Conservation (phyloP, 345 rosid genomes). For the Lumnitzera racemosa region DNA sequence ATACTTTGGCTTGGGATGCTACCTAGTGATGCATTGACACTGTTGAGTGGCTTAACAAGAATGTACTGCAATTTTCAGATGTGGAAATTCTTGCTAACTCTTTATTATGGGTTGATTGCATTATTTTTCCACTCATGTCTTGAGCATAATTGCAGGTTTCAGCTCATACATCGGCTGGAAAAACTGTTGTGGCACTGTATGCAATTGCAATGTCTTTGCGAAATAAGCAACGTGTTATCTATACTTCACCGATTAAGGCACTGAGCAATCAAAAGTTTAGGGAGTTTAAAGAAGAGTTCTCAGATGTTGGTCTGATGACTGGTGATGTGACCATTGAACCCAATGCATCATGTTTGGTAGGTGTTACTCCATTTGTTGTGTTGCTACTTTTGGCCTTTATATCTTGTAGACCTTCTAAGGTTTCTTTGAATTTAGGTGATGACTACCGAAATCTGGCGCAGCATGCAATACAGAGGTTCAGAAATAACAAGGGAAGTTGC, state of each 20-base stretch:
- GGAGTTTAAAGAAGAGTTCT: slow-evolving; percentile 94
- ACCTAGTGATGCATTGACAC: too few relatives aligned
- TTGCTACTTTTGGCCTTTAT: neutral
- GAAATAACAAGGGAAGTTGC: slow-evolving; percentile 93
- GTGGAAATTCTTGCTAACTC: neutral
- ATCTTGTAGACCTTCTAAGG: slow-evolving; percentile 14
- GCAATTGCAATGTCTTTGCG: slow-evolving; percentile 93
- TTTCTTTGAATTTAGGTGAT: slow-evolving; percentile 57
- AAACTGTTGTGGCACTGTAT: slow-evolving; percentile 89
- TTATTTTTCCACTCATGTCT: neutral
- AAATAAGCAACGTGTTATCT: slow-evolving; percentile 84
- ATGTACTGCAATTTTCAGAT: too few relatives aligned
- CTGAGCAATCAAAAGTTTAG: slow-evolving; percentile 93
- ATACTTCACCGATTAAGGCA: slow-evolving; percentile 96
- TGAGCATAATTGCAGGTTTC: slow-evolving; percentile 51
- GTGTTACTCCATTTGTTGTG: slow-evolving; percentile 1
- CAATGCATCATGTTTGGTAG: slow-evolving; percentile 86
- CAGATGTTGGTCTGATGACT: slow-evolving; percentile 98
- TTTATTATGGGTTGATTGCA: neutral
- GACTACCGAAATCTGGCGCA: slow-evolving; percentile 99
- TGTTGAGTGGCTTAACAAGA: too few relatives aligned
- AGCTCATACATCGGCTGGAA: slow-evolving; percentile 99
- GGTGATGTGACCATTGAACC: slow-evolving; percentile 98
- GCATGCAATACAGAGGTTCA: slow-evolving; percentile 96
- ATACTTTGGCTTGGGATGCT: too few relatives aligned